These are phyloP conservation scores for Brachypodium distachyon DNA, from an alignment of 202 grass and related monocot species.

Conservation along the genomic window DNA sequence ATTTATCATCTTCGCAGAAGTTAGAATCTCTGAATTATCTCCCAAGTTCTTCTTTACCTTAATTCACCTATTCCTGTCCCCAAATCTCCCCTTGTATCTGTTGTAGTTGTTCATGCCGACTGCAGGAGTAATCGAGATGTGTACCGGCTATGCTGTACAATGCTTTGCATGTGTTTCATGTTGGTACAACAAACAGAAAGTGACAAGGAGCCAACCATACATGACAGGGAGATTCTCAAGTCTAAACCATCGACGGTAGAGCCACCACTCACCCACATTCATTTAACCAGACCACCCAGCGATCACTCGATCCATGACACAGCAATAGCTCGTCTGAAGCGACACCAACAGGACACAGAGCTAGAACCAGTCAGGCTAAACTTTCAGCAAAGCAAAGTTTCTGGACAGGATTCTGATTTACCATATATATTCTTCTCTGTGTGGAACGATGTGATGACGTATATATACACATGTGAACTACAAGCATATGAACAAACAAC, in stretches of 20 bases:
- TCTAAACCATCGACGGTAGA: neutral
- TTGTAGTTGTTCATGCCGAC: too few species aligned
- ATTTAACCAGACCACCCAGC: neutral
- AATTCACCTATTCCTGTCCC: too few species aligned
- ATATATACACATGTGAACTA: constrained; percentile 76
- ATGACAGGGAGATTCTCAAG: neutral
- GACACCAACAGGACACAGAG: neutral
- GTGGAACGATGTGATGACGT: constrained; percentile 36
- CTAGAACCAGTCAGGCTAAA: neutral
- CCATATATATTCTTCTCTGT: constrained; percentile 23
- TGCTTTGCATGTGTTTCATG: neutral
- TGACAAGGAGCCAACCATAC: neutral
- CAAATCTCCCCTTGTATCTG: too few species aligned
- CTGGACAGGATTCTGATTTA: constrained; percentile 10
- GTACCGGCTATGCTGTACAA: too few species aligned
- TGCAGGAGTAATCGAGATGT: too few species aligned
- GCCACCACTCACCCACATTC: neutral
- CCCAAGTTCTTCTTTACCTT: too few species aligned
- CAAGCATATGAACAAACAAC: constrained; percentile 38
- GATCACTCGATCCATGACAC: neutral
- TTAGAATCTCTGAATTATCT: too few species aligned
- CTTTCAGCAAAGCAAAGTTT: neutral
- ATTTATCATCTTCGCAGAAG: too few species aligned
- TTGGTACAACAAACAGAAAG: neutral
- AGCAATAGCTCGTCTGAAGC: neutral